phyloP scores from a whole-genome alignment of 768 basidiomycete species.

The Boletus rubroflammeus region DNA sequence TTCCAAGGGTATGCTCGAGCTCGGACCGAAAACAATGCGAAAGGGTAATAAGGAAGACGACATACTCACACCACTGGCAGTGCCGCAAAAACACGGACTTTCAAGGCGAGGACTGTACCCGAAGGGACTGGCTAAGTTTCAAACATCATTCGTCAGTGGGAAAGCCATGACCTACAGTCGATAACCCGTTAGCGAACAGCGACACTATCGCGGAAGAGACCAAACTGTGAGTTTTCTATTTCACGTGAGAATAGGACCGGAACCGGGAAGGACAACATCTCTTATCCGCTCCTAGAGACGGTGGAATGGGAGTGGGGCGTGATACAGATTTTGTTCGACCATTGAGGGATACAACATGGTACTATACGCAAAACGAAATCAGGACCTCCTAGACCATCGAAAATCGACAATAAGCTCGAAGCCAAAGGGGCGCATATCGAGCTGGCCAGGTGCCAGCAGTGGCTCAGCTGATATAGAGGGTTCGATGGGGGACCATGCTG shows the following conservation, averaged over 20 bases:
- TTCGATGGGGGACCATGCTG: constrained; percentile 1
- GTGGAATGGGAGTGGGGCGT: not conserved
- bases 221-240: not conserved
- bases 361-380: constrained; percentile 9
- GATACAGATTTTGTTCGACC: constrained; percentile 13
- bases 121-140: not conserved
- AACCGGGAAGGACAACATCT: too few species aligned
- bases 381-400: constrained; percentile 48
- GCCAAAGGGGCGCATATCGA: constrained; percentile 72
- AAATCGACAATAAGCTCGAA: constrained; percentile 73
- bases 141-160: not conserved
- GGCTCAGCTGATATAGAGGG: constrained; percentile 14
- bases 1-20: not conserved
- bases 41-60: not conserved
- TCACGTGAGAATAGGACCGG: not conserved
- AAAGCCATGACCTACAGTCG: not conserved
- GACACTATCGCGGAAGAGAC: not conserved
- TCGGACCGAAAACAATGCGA: not conserved
- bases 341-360: constrained; percentile 20
- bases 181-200: not conserved
- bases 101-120: not conserved
- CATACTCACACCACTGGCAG: not conserved
- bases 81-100: not conserved
- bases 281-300: not conserved
- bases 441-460: constrained; percentile 44